Evolutionary conservation across 352 stramenopile genomes (phyloP), one percentile per base, ranked within the genome.

Genomic region (Globisporangium barbulae): DNA sequence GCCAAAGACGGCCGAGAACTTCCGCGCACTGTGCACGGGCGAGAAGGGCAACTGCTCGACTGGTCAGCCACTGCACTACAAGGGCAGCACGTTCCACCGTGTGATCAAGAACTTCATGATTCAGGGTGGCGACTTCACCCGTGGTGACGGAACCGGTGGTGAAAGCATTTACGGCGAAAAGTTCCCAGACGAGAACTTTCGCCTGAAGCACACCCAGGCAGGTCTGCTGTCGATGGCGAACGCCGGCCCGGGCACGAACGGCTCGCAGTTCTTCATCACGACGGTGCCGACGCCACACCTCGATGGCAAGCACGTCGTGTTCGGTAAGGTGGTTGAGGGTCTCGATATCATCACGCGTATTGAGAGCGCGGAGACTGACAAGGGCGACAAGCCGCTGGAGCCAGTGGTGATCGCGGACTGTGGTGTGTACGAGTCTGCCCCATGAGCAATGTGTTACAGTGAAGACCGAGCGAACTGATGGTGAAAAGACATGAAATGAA

Each of bases 271-370:
- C 78, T 99, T 99, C 78, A 91, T 99, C 72, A 96, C 89, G 73
- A 93, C 90, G 28, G 85, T 93, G 65, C 75, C 96, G 54, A 99
- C 96, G 64, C 89, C 94, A 35, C 98, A 98, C 75, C 83, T 99
- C 56, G 96, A 99, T 71, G 94, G 91, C 69, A 98, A 98, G 80
- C 97, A 99, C 87, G 94, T 98, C 41, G 98, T 99, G 6, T 99
- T 99, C 76, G 97, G 97, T 44, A 86, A 90, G 65, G 92, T 97
- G 10, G 76, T 97, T 25, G 88, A 97, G 41, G 91, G 93, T 48
- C 88, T 95, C 67, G 90, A 98, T 64, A 67, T 98, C 57, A 82
- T 99, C 22, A 91, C 95, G 76, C 84, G 77, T 59, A 85, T 98
- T 62, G 98, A 99, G 73, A 74, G 73, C 39, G 65, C 89, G n/a